phyloP scores from a whole-genome alignment of 805 yeast species.

The Schizosaccharomyces pombe region DNA sequence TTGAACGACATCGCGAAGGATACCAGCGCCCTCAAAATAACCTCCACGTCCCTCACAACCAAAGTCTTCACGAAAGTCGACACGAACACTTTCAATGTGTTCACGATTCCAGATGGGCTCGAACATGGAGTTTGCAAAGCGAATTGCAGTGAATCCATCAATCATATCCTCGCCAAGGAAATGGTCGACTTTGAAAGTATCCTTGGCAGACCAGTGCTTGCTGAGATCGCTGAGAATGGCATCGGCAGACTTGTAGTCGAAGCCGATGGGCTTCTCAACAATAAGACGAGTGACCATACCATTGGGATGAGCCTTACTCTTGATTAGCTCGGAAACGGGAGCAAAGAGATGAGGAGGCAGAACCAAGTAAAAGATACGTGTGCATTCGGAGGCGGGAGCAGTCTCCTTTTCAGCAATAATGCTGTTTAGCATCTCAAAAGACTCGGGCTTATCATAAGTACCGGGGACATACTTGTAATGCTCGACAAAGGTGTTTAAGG shows the following conservation, averaged over 20 bases:
- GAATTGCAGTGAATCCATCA: slow-evolving; percentile 64
- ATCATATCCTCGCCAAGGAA: slow-evolving; percentile 96
- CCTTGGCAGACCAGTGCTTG: slow-evolving; percentile 77
- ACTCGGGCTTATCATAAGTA: slow-evolving; percentile 56
- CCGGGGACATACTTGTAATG: slow-evolving; percentile 51
- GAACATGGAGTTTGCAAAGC: slow-evolving; percentile 78
- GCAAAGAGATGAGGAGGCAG: slow-evolving; percentile 85
- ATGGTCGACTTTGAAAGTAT: slow-evolving; percentile 87
- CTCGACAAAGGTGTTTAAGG: slow-evolving; percentile 33
- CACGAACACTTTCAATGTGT: slow-evolving; percentile 58
- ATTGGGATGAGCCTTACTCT: slow-evolving; percentile 32
- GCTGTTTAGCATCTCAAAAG: slow-evolving; percentile 35
- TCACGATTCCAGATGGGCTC: slow-evolving; percentile 70
- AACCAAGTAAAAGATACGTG: slow-evolving; percentile 78
- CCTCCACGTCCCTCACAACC: slow-evolving; percentile 99
- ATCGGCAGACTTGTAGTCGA: slow-evolving; percentile 57
- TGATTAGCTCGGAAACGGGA: slow-evolving; percentile 54
- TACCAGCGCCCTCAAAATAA: slow-evolving; percentile 83
- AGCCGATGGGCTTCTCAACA: slow-evolving; percentile 94
- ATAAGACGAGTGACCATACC: slow-evolving; percentile 66
- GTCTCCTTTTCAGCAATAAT: slow-evolving; percentile 36
- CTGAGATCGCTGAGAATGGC: slow-evolving; percentile 52
- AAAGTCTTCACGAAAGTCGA: slow-evolving; percentile 85
- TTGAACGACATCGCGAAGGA: slow-evolving; percentile 94
- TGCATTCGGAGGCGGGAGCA: slow-evolving; percentile 35